Conservation (phyloP, 192 early-diverging fungal genomes). For the Rhizophlyctis rosea region DNA sequence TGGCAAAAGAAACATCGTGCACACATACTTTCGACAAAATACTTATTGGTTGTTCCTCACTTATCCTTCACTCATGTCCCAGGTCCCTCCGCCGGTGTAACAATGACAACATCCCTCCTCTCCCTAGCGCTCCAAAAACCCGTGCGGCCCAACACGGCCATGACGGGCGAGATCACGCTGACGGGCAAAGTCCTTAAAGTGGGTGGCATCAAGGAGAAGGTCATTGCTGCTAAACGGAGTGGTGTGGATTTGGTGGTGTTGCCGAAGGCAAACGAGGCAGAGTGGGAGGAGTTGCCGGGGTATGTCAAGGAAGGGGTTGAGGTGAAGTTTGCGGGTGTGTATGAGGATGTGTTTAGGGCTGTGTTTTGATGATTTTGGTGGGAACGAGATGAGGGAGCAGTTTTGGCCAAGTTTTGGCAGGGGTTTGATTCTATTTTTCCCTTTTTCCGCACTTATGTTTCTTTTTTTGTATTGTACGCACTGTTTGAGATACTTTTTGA, state of each 20-base stretch:
- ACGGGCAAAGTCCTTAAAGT: conserved; percentile 97
- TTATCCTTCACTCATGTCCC: too few species aligned
- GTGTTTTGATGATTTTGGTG: too few species aligned
- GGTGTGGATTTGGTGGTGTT: conserved; percentile 87
- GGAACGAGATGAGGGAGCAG: too few species aligned
- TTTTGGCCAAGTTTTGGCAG: too few species aligned
- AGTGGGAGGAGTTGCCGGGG: conserved; percentile 95
- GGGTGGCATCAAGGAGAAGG: conserved; percentile 96
- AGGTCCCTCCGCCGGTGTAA: conserved; percentile 92
- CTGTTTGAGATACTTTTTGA: too few species aligned
- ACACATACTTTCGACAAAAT: too few species aligned
- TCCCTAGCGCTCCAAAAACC: conserved; percentile 85
- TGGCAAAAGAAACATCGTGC: not conserved
- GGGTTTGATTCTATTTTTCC: too few species aligned
- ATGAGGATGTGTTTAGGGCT: conserved; percentile 51
- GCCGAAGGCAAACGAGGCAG: conserved; percentile 82
- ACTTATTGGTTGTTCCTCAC: too few species aligned
- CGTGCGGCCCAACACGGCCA: conserved; percentile 78
- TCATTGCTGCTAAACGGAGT: conserved; percentile 93
- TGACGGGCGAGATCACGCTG: conserved; percentile 98
- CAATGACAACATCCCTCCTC: conserved; percentile 92
- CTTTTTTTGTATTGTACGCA: too few species aligned
- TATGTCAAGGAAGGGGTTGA: conserved; percentile 88
- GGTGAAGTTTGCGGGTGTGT: conserved; percentile 80
- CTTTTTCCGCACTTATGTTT: too few species aligned